phyloP scores from a whole-genome alignment of 805 yeast genomes.

The Grigorovia transvaalensis region DNA sequence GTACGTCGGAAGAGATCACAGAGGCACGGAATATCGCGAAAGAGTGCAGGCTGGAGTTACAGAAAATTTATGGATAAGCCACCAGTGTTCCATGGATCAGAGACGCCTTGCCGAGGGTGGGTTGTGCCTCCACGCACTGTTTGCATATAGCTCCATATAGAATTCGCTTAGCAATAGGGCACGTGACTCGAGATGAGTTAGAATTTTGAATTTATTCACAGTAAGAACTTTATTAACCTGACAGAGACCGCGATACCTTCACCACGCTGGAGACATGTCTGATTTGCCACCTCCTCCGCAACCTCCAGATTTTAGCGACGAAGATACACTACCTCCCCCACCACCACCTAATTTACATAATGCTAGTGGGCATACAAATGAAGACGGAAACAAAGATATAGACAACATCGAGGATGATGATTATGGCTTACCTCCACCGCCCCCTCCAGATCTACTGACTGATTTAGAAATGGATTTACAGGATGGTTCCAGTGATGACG shows the following conservation, averaged over 20 bases:
- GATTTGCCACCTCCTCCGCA: constrained; percentile 31
- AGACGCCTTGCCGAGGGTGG: too few relatives aligned
- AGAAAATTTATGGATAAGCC: neutral
- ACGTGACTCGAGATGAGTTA: neutral
- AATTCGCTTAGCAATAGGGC: neutral
- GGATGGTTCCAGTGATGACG: neutral
- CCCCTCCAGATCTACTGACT: constrained; percentile 12
- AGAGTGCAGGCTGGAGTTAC: constrained; percentile 46
- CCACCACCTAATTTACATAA: constrained; percentile 12
- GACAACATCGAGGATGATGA: neutral
- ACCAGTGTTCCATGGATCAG: too few relatives aligned
- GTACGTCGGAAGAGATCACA: constrained; percentile 77
- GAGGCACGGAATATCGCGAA: constrained; percentile 79
- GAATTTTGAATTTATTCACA: neutral
- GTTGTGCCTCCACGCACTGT: neutral
- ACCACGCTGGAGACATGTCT: constrained; percentile 1
- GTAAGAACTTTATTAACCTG: neutral
- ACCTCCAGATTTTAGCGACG: constrained; percentile 21
- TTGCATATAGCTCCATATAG: neutral
- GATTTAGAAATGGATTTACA: neutral
- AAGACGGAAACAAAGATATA: neutral
- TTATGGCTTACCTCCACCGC: constrained; percentile 13
- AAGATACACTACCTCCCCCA: constrained; percentile 20
- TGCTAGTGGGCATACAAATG: neutral
- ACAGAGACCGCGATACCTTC: neutral